These are phyloP conservation scores for Epichloe typhina DNA, from an alignment of 2,329 filamentous ascomycete species.

Conservation along the genomic window DNA sequence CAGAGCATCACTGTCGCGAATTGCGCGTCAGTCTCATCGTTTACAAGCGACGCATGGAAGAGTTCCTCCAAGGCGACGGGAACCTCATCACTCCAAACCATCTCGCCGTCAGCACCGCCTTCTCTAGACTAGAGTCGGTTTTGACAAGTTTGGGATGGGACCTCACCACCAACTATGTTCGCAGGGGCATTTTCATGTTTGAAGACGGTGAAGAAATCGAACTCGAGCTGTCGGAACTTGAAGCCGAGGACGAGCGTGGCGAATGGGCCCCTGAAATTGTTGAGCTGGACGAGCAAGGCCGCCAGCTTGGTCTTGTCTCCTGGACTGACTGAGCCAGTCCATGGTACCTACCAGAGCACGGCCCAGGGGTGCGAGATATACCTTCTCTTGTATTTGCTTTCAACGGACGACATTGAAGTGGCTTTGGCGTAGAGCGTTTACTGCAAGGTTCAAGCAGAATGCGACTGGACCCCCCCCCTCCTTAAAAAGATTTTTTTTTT, in stretches of 20 bases:
- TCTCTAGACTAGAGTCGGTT: slow-evolving; percentile 23
- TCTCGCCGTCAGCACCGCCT: slow-evolving; percentile 31
- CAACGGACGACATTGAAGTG: background rate
- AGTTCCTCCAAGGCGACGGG: slow-evolving; percentile 25
- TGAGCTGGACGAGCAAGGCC: slow-evolving; percentile 37
- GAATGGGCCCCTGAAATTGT: slow-evolving; percentile 42
- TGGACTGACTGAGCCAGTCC: slow-evolving; percentile 23
- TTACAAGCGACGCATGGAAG: slow-evolving; percentile 41
- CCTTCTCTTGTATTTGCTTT: background rate
- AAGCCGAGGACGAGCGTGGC: slow-evolving; percentile 40
- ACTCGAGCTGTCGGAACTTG: slow-evolving; percentile 34
- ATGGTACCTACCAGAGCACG: background rate
- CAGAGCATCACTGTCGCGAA: slow-evolving; percentile 16
- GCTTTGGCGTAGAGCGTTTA: background rate
- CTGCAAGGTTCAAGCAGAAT: no score
- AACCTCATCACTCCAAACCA: slow-evolving; percentile 24
- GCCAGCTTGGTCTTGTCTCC: slow-evolving; percentile 37
- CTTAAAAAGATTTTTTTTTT: no score
- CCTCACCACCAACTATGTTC: slow-evolving; percentile 34
- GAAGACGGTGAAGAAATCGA: slow-evolving; percentile 40
- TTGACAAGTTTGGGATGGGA: slow-evolving; percentile 41
- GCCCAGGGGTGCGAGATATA: background rate
- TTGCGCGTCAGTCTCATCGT: slow-evolving; percentile 36
- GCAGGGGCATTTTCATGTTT: slow-evolving; percentile 34
- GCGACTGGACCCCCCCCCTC: no score